phyloP scores from a whole-genome alignment of 495 filamentous ascomycete species.

The Halenospora varia region DNA sequence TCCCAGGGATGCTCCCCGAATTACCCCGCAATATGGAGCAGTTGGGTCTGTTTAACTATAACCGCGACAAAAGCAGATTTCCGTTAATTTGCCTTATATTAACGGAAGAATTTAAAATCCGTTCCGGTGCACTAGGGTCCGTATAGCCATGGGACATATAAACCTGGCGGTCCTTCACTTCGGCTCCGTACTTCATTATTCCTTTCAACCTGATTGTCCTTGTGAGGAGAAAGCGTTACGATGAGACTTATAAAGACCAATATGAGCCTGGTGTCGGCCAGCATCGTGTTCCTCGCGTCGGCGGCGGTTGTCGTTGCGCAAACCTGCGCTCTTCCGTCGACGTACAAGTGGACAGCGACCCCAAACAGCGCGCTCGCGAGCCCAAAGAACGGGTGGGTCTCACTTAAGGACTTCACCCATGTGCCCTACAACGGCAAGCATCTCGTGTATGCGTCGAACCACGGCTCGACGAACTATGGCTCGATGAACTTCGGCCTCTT shows the following conservation, averaged over 20 bases:
- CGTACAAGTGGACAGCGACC: constrained; percentile 44
- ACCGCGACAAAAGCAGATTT: neutral
- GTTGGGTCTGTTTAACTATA: neutral
- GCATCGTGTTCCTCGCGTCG: neutral
- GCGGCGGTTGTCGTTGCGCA: neutral
- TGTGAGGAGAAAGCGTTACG: neutral
- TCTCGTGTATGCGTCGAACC: constrained; percentile 46
- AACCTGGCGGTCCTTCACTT: neutral
- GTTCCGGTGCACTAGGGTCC: neutral
- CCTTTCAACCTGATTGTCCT: neutral
- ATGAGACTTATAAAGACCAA: constrained; percentile 2
- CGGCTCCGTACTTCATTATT: neutral
- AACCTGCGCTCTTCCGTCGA: constrained; percentile 48
- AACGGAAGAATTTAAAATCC: neutral
- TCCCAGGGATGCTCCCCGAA: neutral
- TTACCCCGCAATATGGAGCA: neutral
- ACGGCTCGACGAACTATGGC: constrained; percentile 36
- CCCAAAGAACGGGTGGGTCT: constrained; percentile 45
- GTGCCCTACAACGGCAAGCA: constrained; percentile 49
- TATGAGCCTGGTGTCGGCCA: neutral
- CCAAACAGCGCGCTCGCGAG: constrained; percentile 36
- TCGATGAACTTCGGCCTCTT: constrained; percentile 55
- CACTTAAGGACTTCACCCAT: constrained; percentile 56
- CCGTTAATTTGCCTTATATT: neutral
- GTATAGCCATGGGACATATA: neutral